phyloP scores from a whole-genome alignment of 2,329 filamentous ascomycete species.

The Macrophomina tecta region DNA sequence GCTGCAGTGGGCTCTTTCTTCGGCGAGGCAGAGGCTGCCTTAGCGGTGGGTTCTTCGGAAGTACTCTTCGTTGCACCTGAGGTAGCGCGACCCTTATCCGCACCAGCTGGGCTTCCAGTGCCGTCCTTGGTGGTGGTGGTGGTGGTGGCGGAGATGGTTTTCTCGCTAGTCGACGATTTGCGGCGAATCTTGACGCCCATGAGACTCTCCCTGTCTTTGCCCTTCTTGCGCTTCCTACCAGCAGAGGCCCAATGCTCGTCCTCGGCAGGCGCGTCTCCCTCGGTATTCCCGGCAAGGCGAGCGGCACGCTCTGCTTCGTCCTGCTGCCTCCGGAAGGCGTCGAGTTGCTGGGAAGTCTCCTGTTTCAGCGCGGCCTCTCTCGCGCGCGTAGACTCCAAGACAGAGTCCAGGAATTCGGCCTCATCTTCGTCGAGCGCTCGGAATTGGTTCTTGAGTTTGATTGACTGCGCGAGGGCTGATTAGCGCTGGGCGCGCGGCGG shows the following conservation, averaged over 20 bases:
- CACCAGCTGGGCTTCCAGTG: not conserved
- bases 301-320: slow-evolving; percentile 62
- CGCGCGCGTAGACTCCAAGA: slow-evolving; percentile 62
- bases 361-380: slow-evolving; percentile 63
- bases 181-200: slow-evolving; percentile 54
- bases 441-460: slow-evolving; percentile 76
- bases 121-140: not conserved
- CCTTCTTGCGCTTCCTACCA: slow-evolving; percentile 60
- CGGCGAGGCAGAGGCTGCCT: not conserved
- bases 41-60: not conserved
- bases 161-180: slow-evolving; percentile 37
- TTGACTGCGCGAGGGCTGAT: slow-evolving; percentile 44
- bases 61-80: not conserved
- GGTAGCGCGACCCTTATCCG: not conserved
- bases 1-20: not conserved
- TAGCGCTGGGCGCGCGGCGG: not conserved
- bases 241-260: slow-evolving; percentile 57
- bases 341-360: slow-evolving; percentile 65
- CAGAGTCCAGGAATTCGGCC: slow-evolving; percentile 71
- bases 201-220: slow-evolving; percentile 43
- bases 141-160: not conserved
- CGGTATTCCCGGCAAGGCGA: slow-evolving; percentile 47
- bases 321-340: slow-evolving; percentile 63
- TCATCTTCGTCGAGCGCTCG: slow-evolving; percentile 79
- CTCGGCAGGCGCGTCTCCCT: slow-evolving; percentile 41